Evolutionary conservation across 768 basidiomycete species (phyloP).

Genomic region (Rhodotorula sphaerocarpa): DNA sequence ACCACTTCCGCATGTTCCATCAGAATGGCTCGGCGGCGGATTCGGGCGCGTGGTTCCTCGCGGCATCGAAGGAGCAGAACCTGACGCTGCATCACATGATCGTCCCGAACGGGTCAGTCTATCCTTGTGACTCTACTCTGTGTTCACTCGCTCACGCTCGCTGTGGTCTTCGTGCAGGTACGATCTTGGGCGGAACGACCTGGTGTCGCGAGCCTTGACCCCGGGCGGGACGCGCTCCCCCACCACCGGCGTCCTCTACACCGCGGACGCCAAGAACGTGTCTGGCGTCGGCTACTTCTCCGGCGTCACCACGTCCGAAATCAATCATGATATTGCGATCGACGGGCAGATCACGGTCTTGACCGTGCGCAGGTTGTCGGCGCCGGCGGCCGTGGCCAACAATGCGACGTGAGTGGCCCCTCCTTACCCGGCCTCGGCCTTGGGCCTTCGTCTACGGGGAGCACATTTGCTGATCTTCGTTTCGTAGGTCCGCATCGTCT

Average conservation of each 20-base stretch:
- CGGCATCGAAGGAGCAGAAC: conserved; percentile 59
- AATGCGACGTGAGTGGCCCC: no score
- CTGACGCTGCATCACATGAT: conserved; percentile 54
- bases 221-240: conserved; percentile 53
- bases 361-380: conserved; percentile 59
- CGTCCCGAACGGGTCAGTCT: conserved; percentile 55
- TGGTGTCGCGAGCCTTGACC: conserved; percentile 70
- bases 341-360: conserved; percentile 79
- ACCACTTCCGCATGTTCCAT: conserved; percentile 78
- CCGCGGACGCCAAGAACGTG: conserved; percentile 4
- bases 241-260: conserved; percentile 44
- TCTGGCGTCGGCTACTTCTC: conserved; percentile 6
- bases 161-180: conserved; percentile 47
- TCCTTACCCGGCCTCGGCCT: no score
- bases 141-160: not conserved
- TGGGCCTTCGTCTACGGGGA: no score
- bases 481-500: no score
- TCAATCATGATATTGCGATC: conserved; percentile 50
- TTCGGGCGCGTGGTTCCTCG: conserved; percentile 78
- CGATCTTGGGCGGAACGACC: conserved; percentile 72
- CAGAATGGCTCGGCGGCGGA: conserved; percentile 70
- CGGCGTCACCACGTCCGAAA: conserved; percentile 27
- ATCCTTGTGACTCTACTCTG: no score
- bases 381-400: conserved; percentile 41
- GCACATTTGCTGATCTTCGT: no score